A percentile compares a stretch with the other conserved stretches of the same genome.
Evolutionary conservation across 2,329 filamentous ascomycete species (phyloP).

Genomic region (Penicillium sp.): DNA sequence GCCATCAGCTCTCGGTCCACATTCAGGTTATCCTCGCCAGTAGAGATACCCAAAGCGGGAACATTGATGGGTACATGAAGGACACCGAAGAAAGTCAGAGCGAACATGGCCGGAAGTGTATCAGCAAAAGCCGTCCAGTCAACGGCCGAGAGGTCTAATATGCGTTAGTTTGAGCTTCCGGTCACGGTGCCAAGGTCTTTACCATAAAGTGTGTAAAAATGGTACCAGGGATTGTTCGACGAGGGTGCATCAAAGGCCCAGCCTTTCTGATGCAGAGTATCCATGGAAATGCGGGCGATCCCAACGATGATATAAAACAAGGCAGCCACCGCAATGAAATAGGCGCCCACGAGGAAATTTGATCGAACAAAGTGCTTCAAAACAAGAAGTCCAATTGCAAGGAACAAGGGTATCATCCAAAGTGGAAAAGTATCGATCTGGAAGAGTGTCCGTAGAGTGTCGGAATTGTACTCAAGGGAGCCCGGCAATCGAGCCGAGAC

Average conservation of each 20-base stretch:
- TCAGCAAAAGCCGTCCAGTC: constrained; percentile 78
- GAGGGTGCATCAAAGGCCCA: constrained; percentile 91
- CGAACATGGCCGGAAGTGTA: constrained; percentile 89
- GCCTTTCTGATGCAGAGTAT: constrained; percentile 62
- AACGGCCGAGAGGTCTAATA: constrained; percentile 68
- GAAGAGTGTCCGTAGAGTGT: constrained; percentile 69
- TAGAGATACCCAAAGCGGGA: constrained; percentile 81
- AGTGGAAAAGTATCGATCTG: constrained; percentile 67
- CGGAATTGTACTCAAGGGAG: constrained; percentile 72
- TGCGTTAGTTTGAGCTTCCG: constrained; percentile 6
- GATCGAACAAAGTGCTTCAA: constrained; percentile 70
- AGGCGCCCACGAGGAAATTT: constrained; percentile 79
- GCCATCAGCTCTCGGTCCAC: constrained; percentile 87
- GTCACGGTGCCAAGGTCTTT: constrained; percentile 35
- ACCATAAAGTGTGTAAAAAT: constrained; percentile 95
- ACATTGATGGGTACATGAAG: constrained; percentile 98
- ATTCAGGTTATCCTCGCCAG: constrained; percentile 85
- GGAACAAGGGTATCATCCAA: constrained; percentile 72
- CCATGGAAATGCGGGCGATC: constrained; percentile 58
- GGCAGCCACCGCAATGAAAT: constrained; percentile 72
- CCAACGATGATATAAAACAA: constrained; percentile 49
- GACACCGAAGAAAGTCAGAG: constrained; percentile 93
- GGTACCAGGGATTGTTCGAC: constrained; percentile 86
- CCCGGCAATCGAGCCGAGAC: constrained; percentile 86
- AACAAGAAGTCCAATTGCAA: constrained; percentile 71